Evolutionary conservation across 352 stramenopile species (phyloP).

Genomic region (Globisporangium viniferum): DNA sequence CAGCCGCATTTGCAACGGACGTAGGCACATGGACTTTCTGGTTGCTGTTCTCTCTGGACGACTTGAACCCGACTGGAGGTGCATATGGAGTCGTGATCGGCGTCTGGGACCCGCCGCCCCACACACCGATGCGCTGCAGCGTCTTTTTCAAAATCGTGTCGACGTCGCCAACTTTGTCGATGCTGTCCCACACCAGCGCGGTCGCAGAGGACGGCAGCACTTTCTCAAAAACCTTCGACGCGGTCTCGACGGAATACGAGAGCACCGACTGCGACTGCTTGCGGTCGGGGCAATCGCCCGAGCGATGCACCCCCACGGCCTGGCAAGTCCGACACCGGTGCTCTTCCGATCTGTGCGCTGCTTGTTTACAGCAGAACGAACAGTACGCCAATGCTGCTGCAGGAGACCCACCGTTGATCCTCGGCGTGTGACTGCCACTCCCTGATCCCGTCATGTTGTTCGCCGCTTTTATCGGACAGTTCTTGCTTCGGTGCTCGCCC

Average conservation of each 20-base stretch:
- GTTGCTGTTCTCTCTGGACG: slow-evolving; percentile 11
- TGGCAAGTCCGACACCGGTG: slow-evolving; percentile 64
- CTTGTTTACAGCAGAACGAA: slow-evolving; percentile 62
- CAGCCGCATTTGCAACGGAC: slow-evolving; percentile 25
- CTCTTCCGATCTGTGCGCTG: slow-evolving; percentile 43
- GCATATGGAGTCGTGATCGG: slow-evolving; percentile 78
- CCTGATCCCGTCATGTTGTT: slow-evolving; percentile 2
- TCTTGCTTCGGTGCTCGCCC: slow-evolving; percentile 61
- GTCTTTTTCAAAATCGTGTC: slow-evolving; percentile 67
- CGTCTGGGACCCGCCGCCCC: slow-evolving; percentile 78
- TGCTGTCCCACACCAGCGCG: slow-evolving; percentile 50
- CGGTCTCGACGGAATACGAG: slow-evolving; percentile 66
- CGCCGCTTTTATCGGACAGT: slow-evolving; percentile 42
- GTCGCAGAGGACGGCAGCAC: slow-evolving; percentile 49
- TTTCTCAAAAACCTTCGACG: slow-evolving; percentile 63
- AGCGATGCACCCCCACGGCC: slow-evolving; percentile 52
- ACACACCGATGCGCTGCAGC: slow-evolving; percentile 69
- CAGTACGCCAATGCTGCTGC: slow-evolving; percentile 29
- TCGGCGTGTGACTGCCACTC: slow-evolving; percentile 11
- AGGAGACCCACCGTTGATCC: slow-evolving; percentile 11
- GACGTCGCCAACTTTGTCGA: slow-evolving; percentile 75
- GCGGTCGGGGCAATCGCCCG: slow-evolving; percentile 47
- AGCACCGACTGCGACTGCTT: slow-evolving; percentile 37
- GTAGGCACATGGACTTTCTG: slow-evolving; percentile 10
- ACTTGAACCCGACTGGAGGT: slow-evolving; percentile 10